A percentile compares a stretch with the other conserved stretches of the same genome.
These are phyloP conservation scores for Nitzschia palea DNA, from an alignment of 108 stramenopile species.

Conservation along the genomic window DNA sequence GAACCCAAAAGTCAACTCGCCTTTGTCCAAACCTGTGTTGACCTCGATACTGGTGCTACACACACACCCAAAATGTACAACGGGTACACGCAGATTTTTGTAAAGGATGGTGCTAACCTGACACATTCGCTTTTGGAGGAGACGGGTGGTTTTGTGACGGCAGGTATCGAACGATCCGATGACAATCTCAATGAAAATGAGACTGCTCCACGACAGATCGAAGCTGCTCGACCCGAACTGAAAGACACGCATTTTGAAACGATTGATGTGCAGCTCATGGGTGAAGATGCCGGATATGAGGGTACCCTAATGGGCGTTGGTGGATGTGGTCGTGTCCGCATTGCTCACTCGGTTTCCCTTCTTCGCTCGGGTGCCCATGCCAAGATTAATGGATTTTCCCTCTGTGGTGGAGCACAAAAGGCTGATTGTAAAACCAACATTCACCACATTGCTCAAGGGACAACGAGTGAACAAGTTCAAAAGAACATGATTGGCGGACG, in stretches of 20 bases:
- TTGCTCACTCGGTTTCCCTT: constrained; percentile 65
- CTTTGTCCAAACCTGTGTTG: constrained; percentile 75
- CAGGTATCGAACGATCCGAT: constrained; percentile 58
- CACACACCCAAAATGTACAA: constrained; percentile 74
- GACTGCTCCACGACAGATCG: constrained; percentile 52
- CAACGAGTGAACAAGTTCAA: constrained; percentile 80
- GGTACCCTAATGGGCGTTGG: constrained; percentile 75
- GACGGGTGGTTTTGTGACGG: constrained; percentile 72
- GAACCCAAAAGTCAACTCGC: constrained; percentile 56
- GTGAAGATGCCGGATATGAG: constrained; percentile 61
- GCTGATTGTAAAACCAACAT: constrained; percentile 89
- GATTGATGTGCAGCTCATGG: constrained; percentile 79
- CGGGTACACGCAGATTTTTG: constrained; percentile 83
- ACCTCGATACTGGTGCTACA: constrained; percentile 54
- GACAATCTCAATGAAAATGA: constrained; percentile 42
- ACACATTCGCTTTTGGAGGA: constrained; percentile 87
- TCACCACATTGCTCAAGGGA: constrained; percentile 87
- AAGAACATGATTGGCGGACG: constrained; percentile 91
- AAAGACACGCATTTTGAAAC: constrained; percentile 80
- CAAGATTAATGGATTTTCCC: constrained; percentile 69
- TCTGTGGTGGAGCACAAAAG: constrained; percentile 83
- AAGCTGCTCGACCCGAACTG: constrained; percentile 65
- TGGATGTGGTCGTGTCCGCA: constrained; percentile 76
- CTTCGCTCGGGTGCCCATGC: constrained; percentile 65
- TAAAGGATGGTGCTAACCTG: constrained; percentile 71